Base-by-base conservation (phyloP, 208 protist species). In the Trypanosoma mega region DNA sequence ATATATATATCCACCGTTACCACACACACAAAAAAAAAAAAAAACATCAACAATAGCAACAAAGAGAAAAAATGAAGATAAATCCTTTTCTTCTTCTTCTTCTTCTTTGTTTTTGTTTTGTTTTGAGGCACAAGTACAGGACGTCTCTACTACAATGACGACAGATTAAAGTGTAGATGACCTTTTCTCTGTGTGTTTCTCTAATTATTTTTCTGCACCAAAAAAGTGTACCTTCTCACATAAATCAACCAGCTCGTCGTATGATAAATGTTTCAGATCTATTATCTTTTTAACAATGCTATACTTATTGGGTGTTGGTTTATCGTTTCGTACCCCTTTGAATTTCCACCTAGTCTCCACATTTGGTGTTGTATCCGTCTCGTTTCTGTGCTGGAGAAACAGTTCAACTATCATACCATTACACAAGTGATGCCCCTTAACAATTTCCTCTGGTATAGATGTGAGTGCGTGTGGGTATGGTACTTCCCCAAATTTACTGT, bases 381-480 rank as follows among this genome's bases (percentile, higher is more conserved):
- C 12, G 8, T 24, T 18, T 49, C 26, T 26, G 18, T 59, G 12
- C 0, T 24, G 14, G 26, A 81, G 54, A 16, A 48, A 12, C 21
- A 88, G 62, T 54, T 92, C 81, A 14, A 86, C 79, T 47, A 92
- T 78, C 24, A 80, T 70, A 68, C 77, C 78, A 70, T 89, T 72
- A 37, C 63, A 62, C 20, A 92, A 58, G 16, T 70, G 46, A 44
- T 87, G 66, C 16, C 70, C 57, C 8, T 59, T 56, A 43, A 86
- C 57, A 43, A 89, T 74, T 63, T 70, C 56, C 4, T 72, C 49
- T 3, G 80, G 68, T 51, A 95, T 74, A 12, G 66, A 52, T n/a
- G 52, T 76, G 4, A 67, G n/a, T 16, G 85, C 89, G 21, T 59
- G 56, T 0, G 73, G 68, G 64, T 76, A 92, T 14, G 33, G 18